phyloP scores from a whole-genome alignment of 176 grass and related monocot species.

The Lolium multiflorum region DNA sequence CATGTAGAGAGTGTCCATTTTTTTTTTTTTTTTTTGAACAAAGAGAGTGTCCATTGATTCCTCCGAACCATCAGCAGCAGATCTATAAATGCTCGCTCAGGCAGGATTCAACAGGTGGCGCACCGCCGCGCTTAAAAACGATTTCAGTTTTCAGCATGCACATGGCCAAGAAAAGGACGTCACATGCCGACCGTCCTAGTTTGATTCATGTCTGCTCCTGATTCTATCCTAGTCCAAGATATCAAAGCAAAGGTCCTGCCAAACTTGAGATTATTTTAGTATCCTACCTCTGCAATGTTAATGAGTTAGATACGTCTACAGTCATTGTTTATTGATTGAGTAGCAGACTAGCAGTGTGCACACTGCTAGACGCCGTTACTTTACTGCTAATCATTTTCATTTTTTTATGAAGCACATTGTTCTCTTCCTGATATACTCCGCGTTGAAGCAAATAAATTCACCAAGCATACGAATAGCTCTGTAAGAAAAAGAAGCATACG shows the following conservation, averaged over 20 bases:
- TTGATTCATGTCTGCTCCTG: neutral
- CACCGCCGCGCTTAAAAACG: neutral
- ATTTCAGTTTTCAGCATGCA: neutral
- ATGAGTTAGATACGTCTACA: neutral
- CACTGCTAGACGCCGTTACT: neutral
- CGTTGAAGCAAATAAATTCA: neutral
- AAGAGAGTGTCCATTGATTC: slow-evolving; percentile 35
- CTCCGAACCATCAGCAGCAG: neutral
- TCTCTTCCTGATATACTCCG: neutral
- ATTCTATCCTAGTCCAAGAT: neutral
- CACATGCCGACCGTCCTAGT: neutral
- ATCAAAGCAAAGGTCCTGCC: neutral
- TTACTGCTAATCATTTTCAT: neutral
- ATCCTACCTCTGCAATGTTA: neutral
- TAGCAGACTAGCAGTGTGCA: too few species aligned
- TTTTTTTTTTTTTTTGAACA: too few species aligned
- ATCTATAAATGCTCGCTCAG: slow-evolving; percentile 11
- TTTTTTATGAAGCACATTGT: neutral
- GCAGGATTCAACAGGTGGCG: slow-evolving; percentile 36
- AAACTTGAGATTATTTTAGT: neutral
- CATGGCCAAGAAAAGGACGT: slow-evolving; percentile 25
- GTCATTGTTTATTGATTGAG: neutral
- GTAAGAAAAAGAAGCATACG: neutral
- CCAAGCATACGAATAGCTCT: neutral
- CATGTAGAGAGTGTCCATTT: slow-evolving; percentile 9